Conservation (phyloP, 108 stramenopile species). For the Parmales sp. region DNA sequence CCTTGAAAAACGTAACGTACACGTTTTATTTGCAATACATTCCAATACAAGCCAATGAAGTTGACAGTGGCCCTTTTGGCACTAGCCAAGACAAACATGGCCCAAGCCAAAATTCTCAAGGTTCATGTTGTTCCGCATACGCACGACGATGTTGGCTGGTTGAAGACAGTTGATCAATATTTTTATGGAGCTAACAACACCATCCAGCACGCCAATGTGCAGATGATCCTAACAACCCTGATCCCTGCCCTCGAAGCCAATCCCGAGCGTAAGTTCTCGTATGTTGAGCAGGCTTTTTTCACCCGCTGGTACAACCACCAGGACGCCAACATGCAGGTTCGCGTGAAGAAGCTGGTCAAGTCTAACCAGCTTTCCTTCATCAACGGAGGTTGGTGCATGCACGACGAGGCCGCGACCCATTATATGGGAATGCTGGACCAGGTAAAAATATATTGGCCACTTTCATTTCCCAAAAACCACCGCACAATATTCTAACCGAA, state of each 20-base stretch:
- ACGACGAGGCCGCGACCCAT: constrained; percentile 88
- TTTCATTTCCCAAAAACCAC: too few relatives aligned
- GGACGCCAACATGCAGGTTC: constrained; percentile 25
- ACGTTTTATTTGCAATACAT: too few relatives aligned
- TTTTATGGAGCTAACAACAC: constrained; percentile 65
- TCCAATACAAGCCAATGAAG: too few relatives aligned
- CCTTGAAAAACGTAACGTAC: too few relatives aligned
- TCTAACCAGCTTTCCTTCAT: constrained; percentile 67
- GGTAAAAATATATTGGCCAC: too few relatives aligned
- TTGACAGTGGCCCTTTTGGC: too few relatives aligned
- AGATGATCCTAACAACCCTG: constrained; percentile 65
- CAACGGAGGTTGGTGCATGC: constrained; percentile 98
- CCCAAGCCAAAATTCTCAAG: constrained; percentile 57
- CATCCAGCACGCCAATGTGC: constrained; percentile 69
- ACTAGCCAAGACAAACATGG: too few relatives aligned
- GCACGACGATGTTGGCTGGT: constrained; percentile 86
- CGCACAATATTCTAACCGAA: too few relatives aligned
- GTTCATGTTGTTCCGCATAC: constrained; percentile 81
- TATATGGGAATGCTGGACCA: constrained; percentile 94
- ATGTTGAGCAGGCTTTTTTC: constrained; percentile 87
- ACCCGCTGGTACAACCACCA: constrained; percentile 83
- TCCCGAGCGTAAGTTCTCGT: constrained; percentile 76
- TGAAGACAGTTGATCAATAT: constrained; percentile 93
- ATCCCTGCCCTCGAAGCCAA: constrained; percentile 52
- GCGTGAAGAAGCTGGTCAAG: constrained; percentile 50